These are phyloP conservation scores for Farysia itapuensis DNA, from an alignment of 1,284 basidiomycete genomes.

Conservation along the genomic window DNA sequence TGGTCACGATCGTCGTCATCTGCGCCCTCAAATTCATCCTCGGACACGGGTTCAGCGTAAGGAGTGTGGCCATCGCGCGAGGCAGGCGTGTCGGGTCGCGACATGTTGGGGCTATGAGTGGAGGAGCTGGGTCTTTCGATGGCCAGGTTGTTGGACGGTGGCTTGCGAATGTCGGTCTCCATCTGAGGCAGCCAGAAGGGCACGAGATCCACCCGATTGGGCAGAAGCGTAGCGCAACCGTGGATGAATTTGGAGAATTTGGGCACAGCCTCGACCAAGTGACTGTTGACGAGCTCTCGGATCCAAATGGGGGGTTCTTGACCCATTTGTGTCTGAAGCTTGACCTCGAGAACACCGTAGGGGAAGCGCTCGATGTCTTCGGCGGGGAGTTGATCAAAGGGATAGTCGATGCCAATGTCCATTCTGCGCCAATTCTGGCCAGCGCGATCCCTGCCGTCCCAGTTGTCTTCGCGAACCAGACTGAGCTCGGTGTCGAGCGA, in stretches of 20 bases:
- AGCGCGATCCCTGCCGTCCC: slow-evolving; percentile 79
- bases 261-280: slow-evolving; percentile 68
- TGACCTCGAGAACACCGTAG: slow-evolving; percentile 90
- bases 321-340: slow-evolving; percentile 92
- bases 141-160: slow-evolving; percentile 42
- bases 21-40: slow-evolving; percentile 57
- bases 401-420: slow-evolving; percentile 89
- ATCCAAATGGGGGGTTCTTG: slow-evolving; percentile 98
- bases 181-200: slow-evolving; percentile 96
- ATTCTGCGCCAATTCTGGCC: slow-evolving; percentile 90
- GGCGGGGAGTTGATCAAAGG: slow-evolving; percentile 75
- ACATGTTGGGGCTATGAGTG: slow-evolving; percentile 23
- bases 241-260: slow-evolving; percentile 89
- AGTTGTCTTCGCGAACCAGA: slow-evolving; percentile 93
- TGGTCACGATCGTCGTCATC: slow-evolving; percentile 41
- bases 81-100: slow-evolving; percentile 47
- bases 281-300: slow-evolving; percentile 86
- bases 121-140: slow-evolving; percentile 50
- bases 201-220: slow-evolving; percentile 92
- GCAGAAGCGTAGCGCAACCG: slow-evolving; percentile 88
- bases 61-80: slow-evolving; percentile 16
- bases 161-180: slow-evolving; percentile 66
- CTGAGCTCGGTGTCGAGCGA: slow-evolving; percentile 96
- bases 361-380: slow-evolving; percentile 91
- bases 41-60: slow-evolving; percentile 56